These are phyloP conservation scores for Thalassiosira profunda DNA, from an alignment of 108 stramenopile species.

Conservation along the genomic window DNA sequence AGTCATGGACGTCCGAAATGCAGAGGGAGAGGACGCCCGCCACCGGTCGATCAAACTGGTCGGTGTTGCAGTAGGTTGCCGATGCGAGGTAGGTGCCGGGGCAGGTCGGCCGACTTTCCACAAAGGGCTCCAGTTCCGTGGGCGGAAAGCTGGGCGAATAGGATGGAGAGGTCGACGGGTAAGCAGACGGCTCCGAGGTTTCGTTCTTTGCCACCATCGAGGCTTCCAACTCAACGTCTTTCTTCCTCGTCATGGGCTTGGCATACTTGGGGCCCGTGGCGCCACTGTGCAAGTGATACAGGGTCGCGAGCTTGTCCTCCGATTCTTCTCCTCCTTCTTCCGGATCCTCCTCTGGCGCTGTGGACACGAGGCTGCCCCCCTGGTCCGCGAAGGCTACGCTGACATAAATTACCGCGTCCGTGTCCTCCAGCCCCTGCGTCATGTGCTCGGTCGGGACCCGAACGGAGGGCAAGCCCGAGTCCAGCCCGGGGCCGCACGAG, in stretches of 20 bases:
- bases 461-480: slow-evolving; percentile 68
- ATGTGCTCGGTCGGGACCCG: slow-evolving; percentile 67
- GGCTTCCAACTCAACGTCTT: not conserved
- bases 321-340: too few species aligned
- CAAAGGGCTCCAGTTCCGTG: slow-evolving; percentile 35
- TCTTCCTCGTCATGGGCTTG: not conserved
- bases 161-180: slow-evolving; percentile 7
- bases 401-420: slow-evolving; percentile 82
- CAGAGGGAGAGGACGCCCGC: slow-evolving; percentile 81
- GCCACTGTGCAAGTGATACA: slow-evolving; percentile 8
- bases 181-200: too few species aligned
- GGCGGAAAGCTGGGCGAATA: slow-evolving; percentile 20
- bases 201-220: too few species aligned
- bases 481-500: slow-evolving; percentile 84
- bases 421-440: slow-evolving; percentile 59
- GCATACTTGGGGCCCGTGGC: slow-evolving; percentile 10
- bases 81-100: slow-evolving; percentile 74
- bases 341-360: too few species aligned
- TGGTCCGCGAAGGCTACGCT: slow-evolving; percentile 60
- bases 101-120: slow-evolving; percentile 38
- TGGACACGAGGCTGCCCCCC: not conserved
- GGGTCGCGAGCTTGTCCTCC: too few species aligned
- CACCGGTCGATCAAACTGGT: slow-evolving; percentile 86
- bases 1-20: slow-evolving; percentile 51
- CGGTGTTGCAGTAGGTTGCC: slow-evolving; percentile 81